phyloP scores from a whole-genome alignment of 2,329 filamentous ascomycete genomes.

The Harringtonia lauricola region DNA sequence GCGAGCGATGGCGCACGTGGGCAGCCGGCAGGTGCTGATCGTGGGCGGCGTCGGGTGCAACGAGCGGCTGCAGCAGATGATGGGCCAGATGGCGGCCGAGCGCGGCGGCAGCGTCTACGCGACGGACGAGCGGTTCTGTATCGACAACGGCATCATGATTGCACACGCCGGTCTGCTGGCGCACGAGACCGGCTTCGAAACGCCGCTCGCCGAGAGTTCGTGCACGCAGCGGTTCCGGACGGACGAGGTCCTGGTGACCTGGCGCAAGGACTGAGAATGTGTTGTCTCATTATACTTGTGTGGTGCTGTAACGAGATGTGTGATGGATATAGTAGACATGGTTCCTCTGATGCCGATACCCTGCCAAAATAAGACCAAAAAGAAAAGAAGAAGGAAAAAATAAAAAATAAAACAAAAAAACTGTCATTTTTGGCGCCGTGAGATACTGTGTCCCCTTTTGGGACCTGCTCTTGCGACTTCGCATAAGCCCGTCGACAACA shows the following conservation, averaged over 20 bases:
- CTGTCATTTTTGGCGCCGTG: too few relatives aligned
- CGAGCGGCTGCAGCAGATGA: constrained; percentile 92
- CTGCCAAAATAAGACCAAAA: background rate
- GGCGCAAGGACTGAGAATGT: constrained; percentile 56
- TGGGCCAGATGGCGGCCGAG: constrained; percentile 88
- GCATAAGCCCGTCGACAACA: too few relatives aligned
- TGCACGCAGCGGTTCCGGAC: constrained; percentile 79
- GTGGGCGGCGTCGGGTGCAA: constrained; percentile 96
- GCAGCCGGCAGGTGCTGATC: constrained; percentile 79
- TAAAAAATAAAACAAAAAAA: background rate
- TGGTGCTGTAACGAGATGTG: too few relatives aligned
- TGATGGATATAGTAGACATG: too few relatives aligned
- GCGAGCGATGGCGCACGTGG: constrained; percentile 95
- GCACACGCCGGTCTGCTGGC: constrained; percentile 87
- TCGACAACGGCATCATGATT: constrained; percentile 99
- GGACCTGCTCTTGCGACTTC: too few relatives aligned
- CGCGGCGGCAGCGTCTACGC: constrained; percentile 84
- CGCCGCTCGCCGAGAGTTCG: constrained; percentile 66
- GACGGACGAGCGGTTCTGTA: constrained; percentile 95
- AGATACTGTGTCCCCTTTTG: too few relatives aligned
- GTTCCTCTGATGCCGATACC: too few relatives aligned
- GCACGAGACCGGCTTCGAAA: constrained; percentile 69
- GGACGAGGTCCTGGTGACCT: constrained; percentile 70
- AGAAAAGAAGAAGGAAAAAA: constrained; percentile 1
- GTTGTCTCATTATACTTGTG: too few relatives aligned